Base-by-base conservation (phyloP, 1,284 basidiomycete species). In the Cryptococcus wingfieldii region DNA sequence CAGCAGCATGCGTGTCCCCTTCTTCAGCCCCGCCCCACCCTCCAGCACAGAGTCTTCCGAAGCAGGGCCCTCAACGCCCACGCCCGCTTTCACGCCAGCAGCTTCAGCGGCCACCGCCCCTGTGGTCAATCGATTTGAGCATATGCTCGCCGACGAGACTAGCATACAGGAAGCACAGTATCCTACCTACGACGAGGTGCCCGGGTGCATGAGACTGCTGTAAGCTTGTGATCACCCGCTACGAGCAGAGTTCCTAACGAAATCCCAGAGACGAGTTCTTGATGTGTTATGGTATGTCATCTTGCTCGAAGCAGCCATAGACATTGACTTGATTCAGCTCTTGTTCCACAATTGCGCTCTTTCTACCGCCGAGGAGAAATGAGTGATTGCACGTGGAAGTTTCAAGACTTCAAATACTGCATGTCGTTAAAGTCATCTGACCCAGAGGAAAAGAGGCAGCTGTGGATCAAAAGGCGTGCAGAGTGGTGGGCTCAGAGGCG, bases 331-430 rank as follows among this genome's bases (percentile, higher is more conserved):
- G 16, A 13, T 38, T 38, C 64, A 93, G 92, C 86, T 42, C 81
- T 96, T 39, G 83, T 86, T 31, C 83, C 84, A 9, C 94, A 97
- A 75, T 76, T 94, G 54, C 88, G 86, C 64, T 86, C 87, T 3
- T 79, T 96, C 47, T 98, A 98, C 75, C 83, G 95, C 63, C 86
- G 87, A 65, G 95, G 95, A 4, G 80, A 84, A 49, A 82, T 88
- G 66, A 81, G 87, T 1, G 83, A 86, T 58, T 98, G 95, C 74
- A 80, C 79, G 0, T 80, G 81, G 52, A 93, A 95, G 72, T 82
- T 87, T 68, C 86, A 92, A 62, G 93, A 96, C 67, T 95, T 95
- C 82, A 97, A 97, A 78, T 96, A 90, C 77, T 98, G 95, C 78
- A 80, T 97, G 79, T 88, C 86, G 56, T 79, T 88, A 61, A 94